phyloP scores from a whole-genome alignment of 768 basidiomycete genomes.

The Termitomyces sp. region DNA sequence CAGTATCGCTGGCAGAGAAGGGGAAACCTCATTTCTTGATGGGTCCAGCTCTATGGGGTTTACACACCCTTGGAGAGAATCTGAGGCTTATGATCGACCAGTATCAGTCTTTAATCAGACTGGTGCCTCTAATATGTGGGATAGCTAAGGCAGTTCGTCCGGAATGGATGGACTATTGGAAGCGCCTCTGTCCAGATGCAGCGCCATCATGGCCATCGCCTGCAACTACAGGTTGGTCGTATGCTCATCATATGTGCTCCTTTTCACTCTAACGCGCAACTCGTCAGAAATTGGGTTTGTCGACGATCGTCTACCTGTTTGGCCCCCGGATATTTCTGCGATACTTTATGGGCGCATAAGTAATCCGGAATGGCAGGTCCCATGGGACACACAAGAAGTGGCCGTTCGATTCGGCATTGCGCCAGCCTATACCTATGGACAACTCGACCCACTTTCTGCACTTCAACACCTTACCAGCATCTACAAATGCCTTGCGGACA shows the following conservation, averaged over 20 bases:
- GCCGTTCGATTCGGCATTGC: slow-evolving; percentile 42
- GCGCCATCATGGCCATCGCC: slow-evolving; percentile 56
- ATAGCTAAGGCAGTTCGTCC: slow-evolving; percentile 61
- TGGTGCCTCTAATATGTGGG: slow-evolving; percentile 61
- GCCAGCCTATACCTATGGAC: slow-evolving; percentile 59
- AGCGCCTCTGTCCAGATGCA: slow-evolving; percentile 65
- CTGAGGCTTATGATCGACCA: slow-evolving; percentile 52
- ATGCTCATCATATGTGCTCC: background rate
- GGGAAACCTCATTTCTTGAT: slow-evolving; percentile 38
- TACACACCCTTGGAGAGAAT: slow-evolving; percentile 79
- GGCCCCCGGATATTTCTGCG: slow-evolving; percentile 73
- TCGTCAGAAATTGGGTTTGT: slow-evolving; percentile 37
- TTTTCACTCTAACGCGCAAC: background rate
- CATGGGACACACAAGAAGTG: slow-evolving; percentile 44
- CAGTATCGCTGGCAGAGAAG: slow-evolving; percentile 12
- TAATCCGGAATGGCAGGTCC: slow-evolving; percentile 65
- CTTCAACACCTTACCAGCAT: slow-evolving; percentile 49
- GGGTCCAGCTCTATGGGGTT: slow-evolving; percentile 58
- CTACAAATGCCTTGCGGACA: slow-evolving; percentile 58
- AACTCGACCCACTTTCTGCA: slow-evolving; percentile 49
- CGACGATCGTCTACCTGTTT: slow-evolving; percentile 70
- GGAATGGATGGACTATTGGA: slow-evolving; percentile 95
- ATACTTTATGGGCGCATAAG: slow-evolving; percentile 57
- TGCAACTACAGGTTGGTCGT: slow-evolving; percentile 32
- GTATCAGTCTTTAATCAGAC: slow-evolving; percentile 46